Evolutionary conservation across 306 rosid species (phyloP).

Genomic region (Clitoria ternatea): DNA sequence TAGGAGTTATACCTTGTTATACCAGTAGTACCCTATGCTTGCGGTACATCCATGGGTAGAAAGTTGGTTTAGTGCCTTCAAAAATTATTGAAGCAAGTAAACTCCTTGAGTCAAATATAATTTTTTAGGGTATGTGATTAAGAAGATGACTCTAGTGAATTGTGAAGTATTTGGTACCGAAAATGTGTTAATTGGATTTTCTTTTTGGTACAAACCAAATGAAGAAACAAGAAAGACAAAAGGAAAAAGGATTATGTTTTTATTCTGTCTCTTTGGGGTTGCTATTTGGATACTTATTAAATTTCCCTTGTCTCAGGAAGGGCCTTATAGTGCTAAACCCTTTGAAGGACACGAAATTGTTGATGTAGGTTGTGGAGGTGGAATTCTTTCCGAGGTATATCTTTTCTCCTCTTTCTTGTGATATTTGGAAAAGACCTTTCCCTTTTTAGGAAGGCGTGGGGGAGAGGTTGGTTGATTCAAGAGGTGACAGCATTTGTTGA

Average conservation of each 20-base stretch:
- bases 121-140: background rate
- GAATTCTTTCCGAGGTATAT: constrained; percentile 85
- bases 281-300: constrained; percentile 8
- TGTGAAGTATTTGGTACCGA: background rate
- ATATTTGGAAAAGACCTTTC: background rate
- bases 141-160: constrained; percentile 8
- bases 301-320: constrained; percentile 56
- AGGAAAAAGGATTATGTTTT: background rate
- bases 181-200: background rate
- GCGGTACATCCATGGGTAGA: no score
- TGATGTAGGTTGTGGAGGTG: constrained; percentile 98
- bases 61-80: no score
- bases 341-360: constrained; percentile 78
- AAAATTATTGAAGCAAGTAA: no score
- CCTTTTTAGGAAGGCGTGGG: background rate
- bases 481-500: background rate
- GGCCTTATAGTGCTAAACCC: constrained; percentile 62
- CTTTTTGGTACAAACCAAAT: background rate
- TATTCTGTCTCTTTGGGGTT: background rate
- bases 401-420: background rate
- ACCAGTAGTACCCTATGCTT: no score
- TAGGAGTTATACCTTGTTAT: no score
- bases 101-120: background rate
- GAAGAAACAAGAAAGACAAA: background rate
- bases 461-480: no score